Conservation (phyloP, 106 monocot genomes). For the Dendrobium nobile region DNA sequence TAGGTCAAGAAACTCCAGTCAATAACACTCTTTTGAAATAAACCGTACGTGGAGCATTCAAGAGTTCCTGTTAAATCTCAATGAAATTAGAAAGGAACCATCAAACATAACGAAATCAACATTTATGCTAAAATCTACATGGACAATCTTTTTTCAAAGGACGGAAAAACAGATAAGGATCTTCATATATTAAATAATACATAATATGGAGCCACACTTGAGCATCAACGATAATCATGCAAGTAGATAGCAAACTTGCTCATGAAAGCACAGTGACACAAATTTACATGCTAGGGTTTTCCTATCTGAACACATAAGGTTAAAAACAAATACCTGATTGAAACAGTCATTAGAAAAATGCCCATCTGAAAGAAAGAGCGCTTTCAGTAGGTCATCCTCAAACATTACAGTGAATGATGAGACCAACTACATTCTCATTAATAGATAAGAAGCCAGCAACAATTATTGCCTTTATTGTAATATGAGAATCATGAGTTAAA, state of each 20-base stretch:
- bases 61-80: slow-evolving; percentile 8
- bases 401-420: too few relatives aligned
- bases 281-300: background rate
- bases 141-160: background rate
- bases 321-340: background rate
- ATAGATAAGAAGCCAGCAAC: too few relatives aligned
- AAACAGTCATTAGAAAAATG: too few relatives aligned
- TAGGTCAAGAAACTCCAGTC: background rate
- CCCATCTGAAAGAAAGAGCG: too few relatives aligned
- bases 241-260: background rate
- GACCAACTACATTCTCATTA: too few relatives aligned
- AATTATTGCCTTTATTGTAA: too few relatives aligned
- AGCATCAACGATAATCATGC: background rate
- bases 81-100: background rate
- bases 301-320: background rate
- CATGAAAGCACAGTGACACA: background rate
- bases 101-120: background rate
- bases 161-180: background rate
- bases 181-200: background rate
- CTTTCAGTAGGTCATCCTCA: too few relatives aligned
- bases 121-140: background rate
- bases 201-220: background rate
- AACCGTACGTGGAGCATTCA: background rate
- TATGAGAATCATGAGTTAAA: too few relatives aligned
- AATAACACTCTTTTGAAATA: background rate